Evolutionary conservation across 2,329 filamentous ascomycete genomes (phyloP), one percentile per base, ranked within the genome.

Genomic region (Volutella citrinella): DNA sequence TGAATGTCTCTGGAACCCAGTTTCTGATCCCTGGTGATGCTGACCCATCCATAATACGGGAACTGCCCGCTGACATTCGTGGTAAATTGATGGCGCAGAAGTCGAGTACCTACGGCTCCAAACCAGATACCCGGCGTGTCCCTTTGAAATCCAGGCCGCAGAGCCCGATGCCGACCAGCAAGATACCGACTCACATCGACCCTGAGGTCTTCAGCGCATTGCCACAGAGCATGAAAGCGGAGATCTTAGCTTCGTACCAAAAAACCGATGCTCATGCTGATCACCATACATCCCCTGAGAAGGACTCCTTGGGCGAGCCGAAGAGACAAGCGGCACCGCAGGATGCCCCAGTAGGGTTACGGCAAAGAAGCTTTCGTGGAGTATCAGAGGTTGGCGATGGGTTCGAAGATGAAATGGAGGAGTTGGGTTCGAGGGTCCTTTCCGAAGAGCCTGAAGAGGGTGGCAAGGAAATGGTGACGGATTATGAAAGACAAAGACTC

Each of bases 21-120:
- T 98, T 98, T 52, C 78, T 97, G 28, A 71, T 98, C 48, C 93
- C 93, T 0, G 77, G 77, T 2, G 87, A 95, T 47, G 76, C 86
- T 3, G 93, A 98, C 55, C 81, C 84, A 0, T 69, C 74, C n/a
- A 83, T 95, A 1, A 63, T 97, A 5, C 84, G 84, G 3, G 89
- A 94, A 52, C 70, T 98, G 5, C 91, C 91, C 0, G 72, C 70
- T 19, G 87, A 95, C 55, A 95, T 97, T 43, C 77, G 87, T 40
- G 80, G 78, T 19, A 87, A 78, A 53, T 72, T 97, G 9, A 70
- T 85, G 42, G 74, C 74, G 8, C 82, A 84, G 51, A 68, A 64
- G 37, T 56, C 56, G 9, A 53, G 46, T n/a, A n/a, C n/a, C n/a
- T n/a, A n/a, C n/a, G n/a, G n/a, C n/a, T n/a, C n/a, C n/a, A n/a